Evolutionary conservation across 805 yeast genomes (phyloP), one percentile per base, ranked within the genome.

Genomic region (Metschnikowia picachoensis): DNA sequence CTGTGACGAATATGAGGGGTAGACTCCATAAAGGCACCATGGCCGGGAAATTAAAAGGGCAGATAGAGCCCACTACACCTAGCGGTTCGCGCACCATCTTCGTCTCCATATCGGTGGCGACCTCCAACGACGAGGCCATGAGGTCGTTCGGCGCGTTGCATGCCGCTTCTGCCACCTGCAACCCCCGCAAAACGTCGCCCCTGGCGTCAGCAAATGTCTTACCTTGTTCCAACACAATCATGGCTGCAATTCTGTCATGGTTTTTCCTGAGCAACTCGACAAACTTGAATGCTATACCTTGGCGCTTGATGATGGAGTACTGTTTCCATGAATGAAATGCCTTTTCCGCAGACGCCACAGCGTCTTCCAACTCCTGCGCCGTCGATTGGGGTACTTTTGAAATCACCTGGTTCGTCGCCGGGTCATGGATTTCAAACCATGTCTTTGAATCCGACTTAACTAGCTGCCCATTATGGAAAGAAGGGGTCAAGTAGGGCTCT

Each of bases 11-110:
- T 12, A 78, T 68, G 52, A 82, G 70, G 8, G 87, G 87, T 46
- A 81, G 67, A 27, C 82, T 74, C 87, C 87, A 81, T 55, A 81
- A 70, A 9, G 43, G 86, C 55, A 86, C 87, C 92, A 85, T 85
- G 37, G 88, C 91, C 25, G 92, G 92, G 79, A 85, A 85, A 69
- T 85, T 85, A 72, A 85, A 85, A 16, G 92, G 92, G 53, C 85
- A 80, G 58, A 85, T 85, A 20, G 90, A 85, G 13, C 84, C 89
- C 49, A 85, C 78, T 8, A 85, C 87, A 30, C 92, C 92, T 49
- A 84, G 69, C 37, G 88, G 88, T 62, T 80, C 85, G 56, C 90
- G 77, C 41, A 72, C 85, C 86, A 82, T 82, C 57, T 82, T 75
- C 29, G 91, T 85, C 61, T 84, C 89, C 90, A 84, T 84, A 57